Evolutionary conservation across 1,284 basidiomycete species (phyloP).

Genomic region (Trichosporon ovoides): DNA sequence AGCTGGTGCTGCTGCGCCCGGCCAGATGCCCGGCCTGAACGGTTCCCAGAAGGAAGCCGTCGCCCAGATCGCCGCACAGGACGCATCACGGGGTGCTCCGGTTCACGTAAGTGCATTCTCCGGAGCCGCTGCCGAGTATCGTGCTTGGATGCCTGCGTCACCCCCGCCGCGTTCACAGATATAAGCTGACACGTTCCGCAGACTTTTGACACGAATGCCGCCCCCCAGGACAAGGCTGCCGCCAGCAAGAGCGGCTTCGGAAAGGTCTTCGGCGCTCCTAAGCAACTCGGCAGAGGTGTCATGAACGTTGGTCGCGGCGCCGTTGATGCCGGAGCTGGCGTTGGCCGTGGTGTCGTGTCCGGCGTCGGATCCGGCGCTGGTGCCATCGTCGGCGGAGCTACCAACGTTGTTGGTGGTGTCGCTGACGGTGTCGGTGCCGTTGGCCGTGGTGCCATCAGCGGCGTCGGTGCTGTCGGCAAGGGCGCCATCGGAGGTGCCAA

Average conservation of each 20-base stretch:
- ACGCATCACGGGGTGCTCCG: constrained; percentile 32
- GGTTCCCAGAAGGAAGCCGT: constrained; percentile 47
- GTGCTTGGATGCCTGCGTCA: background rate
- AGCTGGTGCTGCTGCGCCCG: too few species aligned
- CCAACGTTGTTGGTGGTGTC: constrained; percentile 6
- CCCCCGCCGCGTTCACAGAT: background rate
- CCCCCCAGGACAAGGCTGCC: constrained; percentile 66
- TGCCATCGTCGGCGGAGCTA: constrained; percentile 8
- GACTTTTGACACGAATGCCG: constrained; percentile 68
- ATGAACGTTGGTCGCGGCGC: constrained; percentile 13
- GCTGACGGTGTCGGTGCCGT: constrained; percentile 12
- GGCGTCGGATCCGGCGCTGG: constrained; percentile 7
- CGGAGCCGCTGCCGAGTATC: too few species aligned
- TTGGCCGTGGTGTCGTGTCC: constrained; percentile 1
- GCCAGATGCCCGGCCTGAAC: constrained; percentile 18
- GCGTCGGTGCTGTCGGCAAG: too few species aligned
- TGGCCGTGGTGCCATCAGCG: background rate
- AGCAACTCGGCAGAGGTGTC: constrained; percentile 18
- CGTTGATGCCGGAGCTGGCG: constrained; percentile 6
- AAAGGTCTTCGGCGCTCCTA: constrained; percentile 51
- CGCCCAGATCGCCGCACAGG: constrained; percentile 25
- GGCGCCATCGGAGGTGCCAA: too few species aligned
- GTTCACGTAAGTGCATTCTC: constrained; percentile 35
- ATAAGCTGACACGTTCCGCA: constrained; percentile 42
- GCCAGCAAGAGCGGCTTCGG: constrained; percentile 12